Conservation (phyloP, 768 basidiomycete species). For the Suillus hirtellus region DNA sequence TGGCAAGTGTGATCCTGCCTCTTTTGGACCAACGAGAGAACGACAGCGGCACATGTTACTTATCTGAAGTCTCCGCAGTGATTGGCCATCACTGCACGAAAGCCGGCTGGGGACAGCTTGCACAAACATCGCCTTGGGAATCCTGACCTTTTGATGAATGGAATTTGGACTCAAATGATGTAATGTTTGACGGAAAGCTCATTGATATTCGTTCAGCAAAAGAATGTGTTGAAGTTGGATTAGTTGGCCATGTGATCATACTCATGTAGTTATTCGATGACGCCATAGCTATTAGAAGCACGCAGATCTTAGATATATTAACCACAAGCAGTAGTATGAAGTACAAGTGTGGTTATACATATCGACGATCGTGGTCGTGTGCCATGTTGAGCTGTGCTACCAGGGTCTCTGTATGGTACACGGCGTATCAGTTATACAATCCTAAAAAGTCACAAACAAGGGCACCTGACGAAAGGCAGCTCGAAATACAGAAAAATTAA, state of each 20-base stretch:
- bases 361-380: background rate
- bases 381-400: background rate
- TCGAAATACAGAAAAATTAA: background rate
- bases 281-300: background rate
- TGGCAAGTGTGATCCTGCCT: background rate
- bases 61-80: background rate
- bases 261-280: background rate
- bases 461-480: background rate
- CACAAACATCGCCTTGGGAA: background rate
- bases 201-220: background rate
- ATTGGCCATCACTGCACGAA: background rate
- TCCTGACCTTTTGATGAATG: background rate
- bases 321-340: background rate
- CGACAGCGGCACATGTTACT: background rate
- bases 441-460: background rate
- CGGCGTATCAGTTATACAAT: background rate
- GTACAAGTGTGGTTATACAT: slow-evolving; percentile 6
- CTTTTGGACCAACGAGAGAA: background rate
- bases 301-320: slow-evolving; percentile 4
- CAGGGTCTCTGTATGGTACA: background rate
- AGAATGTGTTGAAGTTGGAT: background rate
- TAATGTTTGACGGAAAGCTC: background rate
- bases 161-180: background rate
- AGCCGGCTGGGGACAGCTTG: background rate
- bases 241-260: background rate